These are phyloP conservation scores for Apiospora hydei DNA, from an alignment of 2,329 filamentous ascomycete genomes.

Conservation along the genomic window DNA sequence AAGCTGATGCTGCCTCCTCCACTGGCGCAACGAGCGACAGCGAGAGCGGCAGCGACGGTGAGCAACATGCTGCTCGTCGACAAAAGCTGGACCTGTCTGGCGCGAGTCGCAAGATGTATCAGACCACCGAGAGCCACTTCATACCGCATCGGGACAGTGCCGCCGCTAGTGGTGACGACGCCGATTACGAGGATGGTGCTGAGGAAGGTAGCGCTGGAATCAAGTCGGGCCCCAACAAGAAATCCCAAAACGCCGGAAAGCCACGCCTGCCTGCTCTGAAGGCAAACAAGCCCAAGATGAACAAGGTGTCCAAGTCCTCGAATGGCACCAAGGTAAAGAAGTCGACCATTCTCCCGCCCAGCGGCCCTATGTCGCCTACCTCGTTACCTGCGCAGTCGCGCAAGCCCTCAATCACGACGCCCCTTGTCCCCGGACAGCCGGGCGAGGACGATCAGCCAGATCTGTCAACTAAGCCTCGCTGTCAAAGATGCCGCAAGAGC, in stretches of 20 bases:
- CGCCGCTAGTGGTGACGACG: conserved; percentile 65
- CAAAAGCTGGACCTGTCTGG: conserved; percentile 60
- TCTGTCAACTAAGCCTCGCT: conserved; percentile 92
- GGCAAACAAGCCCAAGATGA: conserved; percentile 52
- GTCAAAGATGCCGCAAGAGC: conserved; percentile 98
- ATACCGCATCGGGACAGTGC: conserved; percentile 48
- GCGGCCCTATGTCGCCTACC: conserved; percentile 65
- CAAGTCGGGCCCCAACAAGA: conserved; percentile 49
- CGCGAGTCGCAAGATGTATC: conserved; percentile 55
- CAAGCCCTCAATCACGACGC: conserved; percentile 76
- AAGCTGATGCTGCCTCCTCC: conserved; percentile 83
- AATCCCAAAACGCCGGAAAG: conserved; percentile 47
- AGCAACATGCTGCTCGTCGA: conserved; percentile 64
- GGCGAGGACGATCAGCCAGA: conserved; percentile 93
- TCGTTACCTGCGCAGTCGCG: conserved; percentile 74
- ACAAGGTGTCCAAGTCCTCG: conserved; percentile 48
- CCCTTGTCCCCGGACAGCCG: conserved; percentile 55
- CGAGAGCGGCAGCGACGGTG: conserved; percentile 72
- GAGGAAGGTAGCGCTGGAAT: background rate
- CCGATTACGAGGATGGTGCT: conserved; percentile 54
- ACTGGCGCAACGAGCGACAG: conserved; percentile 84
- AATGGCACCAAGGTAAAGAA: conserved; percentile 63
- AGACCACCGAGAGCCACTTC: conserved; percentile 61
- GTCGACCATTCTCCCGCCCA: conserved; percentile 43
- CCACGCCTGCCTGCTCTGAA: conserved; percentile 47